Percentiles rank a stretch among this genome's conserved stretches.
Conservation (phyloP, 495 filamentous ascomycete genomes). For the Astrothelium macrocarpum region DNA sequence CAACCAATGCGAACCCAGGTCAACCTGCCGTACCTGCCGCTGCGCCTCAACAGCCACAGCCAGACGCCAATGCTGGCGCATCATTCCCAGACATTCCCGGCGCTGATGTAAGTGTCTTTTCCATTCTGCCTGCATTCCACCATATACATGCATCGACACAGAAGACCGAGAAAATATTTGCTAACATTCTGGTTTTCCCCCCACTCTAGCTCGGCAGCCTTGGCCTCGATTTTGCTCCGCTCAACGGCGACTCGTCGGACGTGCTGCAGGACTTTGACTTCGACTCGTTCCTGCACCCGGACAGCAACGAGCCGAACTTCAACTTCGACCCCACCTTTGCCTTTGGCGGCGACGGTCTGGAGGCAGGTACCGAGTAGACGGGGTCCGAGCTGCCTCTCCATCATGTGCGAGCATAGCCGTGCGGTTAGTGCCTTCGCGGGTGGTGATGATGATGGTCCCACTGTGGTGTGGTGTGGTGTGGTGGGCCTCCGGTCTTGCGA, state of each 20-base stretch:
- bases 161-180: neutral
- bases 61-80: slow-evolving; percentile 32
- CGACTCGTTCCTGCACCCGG: slow-evolving; percentile 77
- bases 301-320: slow-evolving; percentile 42
- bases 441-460: neutral
- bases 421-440: neutral
- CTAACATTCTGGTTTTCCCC: neutral
- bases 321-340: slow-evolving; percentile 39
- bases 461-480: neutral
- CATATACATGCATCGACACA: slow-evolving; percentile 6
- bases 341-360: slow-evolving; percentile 11
- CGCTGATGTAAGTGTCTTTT: neutral
- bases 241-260: slow-evolving; percentile 49
- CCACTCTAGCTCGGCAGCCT: slow-evolving; percentile 16
- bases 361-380: neutral
- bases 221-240: slow-evolving; percentile 52
- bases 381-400: too few relatives aligned
- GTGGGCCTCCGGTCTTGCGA: neutral
- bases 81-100: slow-evolving; percentile 20
- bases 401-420: neutral
- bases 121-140: neutral
- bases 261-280: slow-evolving; percentile 94
- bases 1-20: slow-evolving; percentile 34
- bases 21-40: slow-evolving; percentile 32
- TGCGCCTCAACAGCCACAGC: slow-evolving; percentile 37